Evolutionary conservation across 345 rosid genomes (phyloP), one percentile per base, ranked within the genome.

Genomic region (Geranium brycei): DNA sequence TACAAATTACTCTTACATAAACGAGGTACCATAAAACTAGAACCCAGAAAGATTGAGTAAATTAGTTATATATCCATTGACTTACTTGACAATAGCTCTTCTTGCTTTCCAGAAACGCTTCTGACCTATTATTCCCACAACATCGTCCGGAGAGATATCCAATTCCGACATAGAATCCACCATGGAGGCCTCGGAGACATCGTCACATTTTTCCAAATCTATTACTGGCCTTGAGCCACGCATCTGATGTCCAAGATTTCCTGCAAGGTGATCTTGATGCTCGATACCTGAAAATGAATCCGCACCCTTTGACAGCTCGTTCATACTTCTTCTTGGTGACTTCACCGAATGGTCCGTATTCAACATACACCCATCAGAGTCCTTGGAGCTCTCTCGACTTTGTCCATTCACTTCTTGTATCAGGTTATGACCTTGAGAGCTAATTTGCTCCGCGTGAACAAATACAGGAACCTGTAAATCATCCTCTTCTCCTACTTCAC

Each of bases 381-480:
- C 10, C 41, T 35, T 35, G 7, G 41, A 35, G 41, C 10, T 35
- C 41, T 35, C 41, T 35, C 10, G 41, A 35, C 41, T 35, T 35
- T 35, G 41, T 7, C 41, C 10, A 0, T 7, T 35, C 41, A 35
- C 41, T 35, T 35, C 41, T 35, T 35, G 41, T 35, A 4, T 35
- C 4, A 3, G 10, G 3, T 35, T 35, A 35, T 40, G 64, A 73
- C 38, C 69, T n/a, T 67, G 58, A 19, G 71, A 63, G 62, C 74
- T 74, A 62, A 40, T 59, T 32, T 51, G 57, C 28, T 68, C 70
- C 32, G 67, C 61, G 62, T 75, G 82, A 61, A 75, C 61, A 72
- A 64, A 87, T 28, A 87, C 85, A 3, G 96, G 91, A 76, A 91
- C 98, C 14, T 67, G 75, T 41, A 82, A 91, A 73, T 87, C 95